Percentiles rank a stretch among this genome's conserved stretches.
Evolutionary conservation across 306 rosid species (phyloP).

Genomic region (Cyamopsis tetragonoloba): DNA sequence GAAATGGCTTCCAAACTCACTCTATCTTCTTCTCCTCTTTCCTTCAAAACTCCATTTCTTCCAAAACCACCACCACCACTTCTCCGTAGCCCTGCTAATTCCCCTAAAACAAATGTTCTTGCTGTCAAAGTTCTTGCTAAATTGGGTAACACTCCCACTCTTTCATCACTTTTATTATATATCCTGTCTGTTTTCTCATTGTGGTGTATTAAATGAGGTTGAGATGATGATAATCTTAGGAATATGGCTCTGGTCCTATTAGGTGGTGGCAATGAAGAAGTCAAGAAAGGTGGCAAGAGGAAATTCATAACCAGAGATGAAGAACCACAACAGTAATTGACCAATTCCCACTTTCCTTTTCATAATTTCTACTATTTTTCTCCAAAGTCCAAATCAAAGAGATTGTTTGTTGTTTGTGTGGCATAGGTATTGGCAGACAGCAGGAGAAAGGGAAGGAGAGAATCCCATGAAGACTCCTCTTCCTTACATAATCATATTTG

Average conservation of each 20-base stretch:
- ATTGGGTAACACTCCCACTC: conserved; percentile 39
- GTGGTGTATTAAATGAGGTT: not conserved
- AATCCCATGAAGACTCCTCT: conserved; percentile 96
- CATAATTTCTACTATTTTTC: not conserved
- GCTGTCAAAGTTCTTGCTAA: conserved; percentile 60
- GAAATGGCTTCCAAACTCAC: conserved; percentile 61
- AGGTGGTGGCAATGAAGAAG: conserved; percentile 78
- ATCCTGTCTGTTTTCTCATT: not conserved
- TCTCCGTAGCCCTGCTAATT: conserved; percentile 24
- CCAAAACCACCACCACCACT: conserved; percentile 34
- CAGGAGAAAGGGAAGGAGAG: conserved; percentile 95
- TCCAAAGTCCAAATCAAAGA: not conserved
- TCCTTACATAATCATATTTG: conserved; percentile 92
- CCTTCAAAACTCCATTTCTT: conserved; percentile 40
- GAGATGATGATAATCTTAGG: conserved; percentile 13
- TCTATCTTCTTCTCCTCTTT: conserved; percentile 51
- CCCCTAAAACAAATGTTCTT: conserved; percentile 30
- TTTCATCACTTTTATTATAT: not conserved
- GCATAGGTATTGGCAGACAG: conserved; percentile 93
- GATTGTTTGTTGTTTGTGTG: not conserved
- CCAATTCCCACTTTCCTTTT: not conserved
- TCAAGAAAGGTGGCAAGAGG: conserved; percentile 63
- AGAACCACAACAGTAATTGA: conserved; percentile 95
- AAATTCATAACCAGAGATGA: conserved; percentile 86
- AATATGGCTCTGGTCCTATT: conserved; percentile 15